A percentile compares a stretch with the other conserved stretches of the same genome.
Evolutionary conservation across 306 rosid genomes (phyloP).

Genomic region (Carpinus fangiana): DNA sequence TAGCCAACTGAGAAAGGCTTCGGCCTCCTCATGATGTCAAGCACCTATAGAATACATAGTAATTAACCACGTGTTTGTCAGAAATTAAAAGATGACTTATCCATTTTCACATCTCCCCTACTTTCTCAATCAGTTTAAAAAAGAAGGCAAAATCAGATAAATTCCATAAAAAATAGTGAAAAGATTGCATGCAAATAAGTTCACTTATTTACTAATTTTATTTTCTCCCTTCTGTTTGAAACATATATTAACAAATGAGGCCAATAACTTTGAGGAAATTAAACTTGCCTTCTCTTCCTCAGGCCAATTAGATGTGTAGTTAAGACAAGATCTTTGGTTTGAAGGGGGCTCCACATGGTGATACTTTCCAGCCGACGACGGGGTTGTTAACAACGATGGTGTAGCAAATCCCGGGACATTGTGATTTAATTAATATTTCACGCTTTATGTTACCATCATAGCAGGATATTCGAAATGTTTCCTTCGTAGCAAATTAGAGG

Average conservation of each 20-base stretch:
- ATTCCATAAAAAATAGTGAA: not conserved
- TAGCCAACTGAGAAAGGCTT: conserved; percentile 35
- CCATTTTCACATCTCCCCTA: not conserved
- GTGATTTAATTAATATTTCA: not conserved
- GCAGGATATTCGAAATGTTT: conserved; percentile 24
- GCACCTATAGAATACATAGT: conserved; percentile 27
- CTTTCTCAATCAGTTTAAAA: not conserved
- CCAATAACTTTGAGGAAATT: not conserved
- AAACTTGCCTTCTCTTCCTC: conserved; percentile 40
- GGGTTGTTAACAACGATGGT: conserved; percentile 23
- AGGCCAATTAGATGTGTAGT: conserved; percentile 15
- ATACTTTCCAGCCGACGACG: conserved; percentile 30
- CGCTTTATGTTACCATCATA: conserved; percentile 30
- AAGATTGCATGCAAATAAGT: not conserved
- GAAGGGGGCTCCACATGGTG: conserved; percentile 79
- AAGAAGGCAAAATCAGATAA: not conserved
- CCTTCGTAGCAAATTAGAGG: conserved; percentile 23
- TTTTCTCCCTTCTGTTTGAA: no score
- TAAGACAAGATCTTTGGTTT: conserved; percentile 53
- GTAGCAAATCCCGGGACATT: conserved; percentile 27
- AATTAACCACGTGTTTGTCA: not conserved
- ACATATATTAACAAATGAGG: no score
- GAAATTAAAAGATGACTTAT: not conserved
- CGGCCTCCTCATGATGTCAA: conserved; percentile 36
- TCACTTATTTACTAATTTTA: no score